These are phyloP conservation scores for Talinum fruticosum DNA, from an alignment of 148 eudicot species.

Conservation along the genomic window DNA sequence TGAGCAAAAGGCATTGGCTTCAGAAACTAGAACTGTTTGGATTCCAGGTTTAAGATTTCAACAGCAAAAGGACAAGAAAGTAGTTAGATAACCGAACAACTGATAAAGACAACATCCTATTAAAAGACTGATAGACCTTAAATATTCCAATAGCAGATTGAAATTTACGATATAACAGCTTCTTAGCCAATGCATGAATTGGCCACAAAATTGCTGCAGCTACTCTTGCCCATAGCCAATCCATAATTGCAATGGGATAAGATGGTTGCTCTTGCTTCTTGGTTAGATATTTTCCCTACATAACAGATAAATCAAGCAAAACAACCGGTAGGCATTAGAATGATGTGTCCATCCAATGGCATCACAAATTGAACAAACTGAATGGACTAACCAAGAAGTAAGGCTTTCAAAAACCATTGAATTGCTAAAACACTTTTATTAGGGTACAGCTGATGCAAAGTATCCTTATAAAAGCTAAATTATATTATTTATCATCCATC, in stretches of 20 bases:
- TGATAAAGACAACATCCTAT: background rate
- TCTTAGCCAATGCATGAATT: conserved; percentile 65
- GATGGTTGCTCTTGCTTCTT: conserved; percentile 47
- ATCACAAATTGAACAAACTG: background rate
- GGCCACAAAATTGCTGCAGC: conserved; percentile 72
- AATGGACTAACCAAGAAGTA: background rate
- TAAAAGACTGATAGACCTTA: conserved; percentile 47
- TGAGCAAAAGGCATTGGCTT: background rate
- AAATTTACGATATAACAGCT: conserved; percentile 74
- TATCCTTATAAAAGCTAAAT: background rate
- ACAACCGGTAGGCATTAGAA: background rate
- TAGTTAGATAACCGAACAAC: background rate
- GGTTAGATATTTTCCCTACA: conserved; percentile 78
- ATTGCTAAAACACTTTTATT: too few relatives aligned
- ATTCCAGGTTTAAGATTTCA: background rate
- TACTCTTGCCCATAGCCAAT: conserved; percentile 76
- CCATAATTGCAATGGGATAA: conserved; percentile 44
- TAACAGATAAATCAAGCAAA: background rate
- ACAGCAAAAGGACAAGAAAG: background rate
- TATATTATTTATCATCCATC: background rate
- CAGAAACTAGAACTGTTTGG: background rate
- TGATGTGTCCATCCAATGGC: background rate
- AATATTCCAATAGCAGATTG: conserved; percentile 77
- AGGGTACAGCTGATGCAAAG: background rate
- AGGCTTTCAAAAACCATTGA: background rate